These are phyloP conservation scores for Pseudogymnoascus sp. DNA, from an alignment of 2,329 filamentous ascomycete species.

Conservation along the genomic window DNA sequence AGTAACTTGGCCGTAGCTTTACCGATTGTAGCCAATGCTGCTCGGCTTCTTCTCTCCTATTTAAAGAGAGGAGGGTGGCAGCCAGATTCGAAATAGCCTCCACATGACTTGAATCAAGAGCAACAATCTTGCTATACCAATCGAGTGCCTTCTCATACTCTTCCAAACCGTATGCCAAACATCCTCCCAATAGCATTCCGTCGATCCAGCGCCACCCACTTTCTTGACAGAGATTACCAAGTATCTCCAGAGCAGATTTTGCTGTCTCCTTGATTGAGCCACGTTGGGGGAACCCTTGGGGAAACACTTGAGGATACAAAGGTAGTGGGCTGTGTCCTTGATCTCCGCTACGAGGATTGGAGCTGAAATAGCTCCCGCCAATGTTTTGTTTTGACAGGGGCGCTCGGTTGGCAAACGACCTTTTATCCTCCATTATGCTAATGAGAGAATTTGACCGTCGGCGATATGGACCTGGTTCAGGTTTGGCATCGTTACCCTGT, in stretches of 20 bases:
- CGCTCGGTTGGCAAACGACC: constrained; percentile 3
- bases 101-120: constrained; percentile 59
- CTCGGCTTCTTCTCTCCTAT: constrained; percentile 76
- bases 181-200: constrained; percentile 85
- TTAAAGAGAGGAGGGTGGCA: constrained; percentile 77
- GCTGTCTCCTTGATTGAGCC: constrained; percentile 40
- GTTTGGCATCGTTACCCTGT: background rate
- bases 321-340: background rate
- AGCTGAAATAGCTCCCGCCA: background rate
- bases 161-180: constrained; percentile 82
- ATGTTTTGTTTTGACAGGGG: background rate
- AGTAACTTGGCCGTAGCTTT: constrained; percentile 73
- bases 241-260: constrained; percentile 57
- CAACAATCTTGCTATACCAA: constrained; percentile 63
- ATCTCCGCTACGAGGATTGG: background rate
- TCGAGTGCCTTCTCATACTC: constrained; percentile 70
- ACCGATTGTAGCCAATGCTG: constrained; percentile 81
- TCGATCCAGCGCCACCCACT: constrained; percentile 86
- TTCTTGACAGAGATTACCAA: constrained; percentile 69
- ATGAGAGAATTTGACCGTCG: constrained; percentile 5
- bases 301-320: background rate
- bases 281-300: background rate
- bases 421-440: constrained; percentile 9
- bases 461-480: background rate
- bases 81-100: constrained; percentile 93